Evolutionary conservation across 2,329 filamentous ascomycete genomes (phyloP).

Genomic region (Epichloe hybrida): DNA sequence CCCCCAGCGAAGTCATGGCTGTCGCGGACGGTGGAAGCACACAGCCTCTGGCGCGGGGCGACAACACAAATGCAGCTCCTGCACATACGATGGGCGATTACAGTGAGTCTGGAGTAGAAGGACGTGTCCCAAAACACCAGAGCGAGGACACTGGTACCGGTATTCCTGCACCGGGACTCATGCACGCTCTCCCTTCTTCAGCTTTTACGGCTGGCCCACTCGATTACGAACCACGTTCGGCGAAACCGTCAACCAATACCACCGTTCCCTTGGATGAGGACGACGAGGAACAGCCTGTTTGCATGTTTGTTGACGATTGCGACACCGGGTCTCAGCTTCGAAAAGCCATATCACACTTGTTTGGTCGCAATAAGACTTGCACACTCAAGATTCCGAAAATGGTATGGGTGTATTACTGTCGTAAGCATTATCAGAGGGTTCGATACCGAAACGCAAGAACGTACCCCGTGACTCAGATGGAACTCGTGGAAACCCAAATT

Average conservation of each 20-base stretch:
- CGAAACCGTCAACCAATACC: background rate
- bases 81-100: background rate
- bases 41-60: background rate
- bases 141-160: background rate
- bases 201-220: background rate
- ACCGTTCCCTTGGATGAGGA: constrained; percentile 5
- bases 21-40: background rate
- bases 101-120: background rate
- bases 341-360: constrained; percentile 70
- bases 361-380: constrained; percentile 69
- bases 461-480: constrained; percentile 48
- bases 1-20: constrained; percentile 8
- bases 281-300: constrained; percentile 21
- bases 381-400: constrained; percentile 55
- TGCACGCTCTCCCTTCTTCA: background rate
- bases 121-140: background rate
- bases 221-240: background rate
- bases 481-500: constrained; percentile 50
- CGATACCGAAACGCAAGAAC: constrained; percentile 53
- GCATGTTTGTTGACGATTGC: constrained; percentile 44
- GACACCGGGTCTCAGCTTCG: constrained; percentile 48
- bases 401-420: constrained; percentile 65
- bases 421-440: constrained; percentile 70
- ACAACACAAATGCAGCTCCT: background rate
- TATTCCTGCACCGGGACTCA: background rate